phyloP scores from a whole-genome alignment of 164 flowering plant genomes.

The Piper longum region DNA sequence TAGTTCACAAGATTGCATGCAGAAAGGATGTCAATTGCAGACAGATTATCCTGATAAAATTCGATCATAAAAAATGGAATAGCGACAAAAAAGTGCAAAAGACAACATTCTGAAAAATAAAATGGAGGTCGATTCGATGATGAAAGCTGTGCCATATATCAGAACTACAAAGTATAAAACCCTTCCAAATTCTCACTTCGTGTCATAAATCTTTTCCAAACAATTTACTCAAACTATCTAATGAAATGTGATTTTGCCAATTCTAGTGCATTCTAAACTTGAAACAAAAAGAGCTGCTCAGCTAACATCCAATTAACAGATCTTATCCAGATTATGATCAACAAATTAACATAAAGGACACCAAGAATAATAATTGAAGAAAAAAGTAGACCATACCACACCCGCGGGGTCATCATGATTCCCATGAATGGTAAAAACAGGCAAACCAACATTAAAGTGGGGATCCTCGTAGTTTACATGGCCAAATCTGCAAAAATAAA shows the following conservation, averaged over 20 bases:
- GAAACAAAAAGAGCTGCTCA: not conserved
- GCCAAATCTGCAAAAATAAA: constrained; percentile 59
- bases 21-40: constrained; percentile 93
- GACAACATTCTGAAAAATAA: not conserved
- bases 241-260: not conserved
- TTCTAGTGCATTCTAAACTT: not conserved
- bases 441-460: constrained; percentile 94
- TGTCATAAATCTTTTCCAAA: not conserved
- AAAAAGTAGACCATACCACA: constrained; percentile 51
- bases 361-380: not conserved
- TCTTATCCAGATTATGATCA: not conserved
- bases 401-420: constrained; percentile 99
- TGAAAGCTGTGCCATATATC: not conserved
- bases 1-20: constrained; percentile 97
- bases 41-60: constrained; percentile 76
- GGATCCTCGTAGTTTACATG: constrained; percentile 99
- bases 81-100: not conserved
- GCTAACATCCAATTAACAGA: not conserved
- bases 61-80: constrained; percentile 3
- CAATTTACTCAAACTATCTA: not conserved
- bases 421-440: constrained; percentile 96
- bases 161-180: not conserved
- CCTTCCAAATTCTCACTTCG: not conserved
- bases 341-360: not conserved
- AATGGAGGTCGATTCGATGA: not conserved